These are phyloP conservation scores for Leccinum barrowsii DNA, from an alignment of 768 basidiomycete genomes.

Conservation along the genomic window DNA sequence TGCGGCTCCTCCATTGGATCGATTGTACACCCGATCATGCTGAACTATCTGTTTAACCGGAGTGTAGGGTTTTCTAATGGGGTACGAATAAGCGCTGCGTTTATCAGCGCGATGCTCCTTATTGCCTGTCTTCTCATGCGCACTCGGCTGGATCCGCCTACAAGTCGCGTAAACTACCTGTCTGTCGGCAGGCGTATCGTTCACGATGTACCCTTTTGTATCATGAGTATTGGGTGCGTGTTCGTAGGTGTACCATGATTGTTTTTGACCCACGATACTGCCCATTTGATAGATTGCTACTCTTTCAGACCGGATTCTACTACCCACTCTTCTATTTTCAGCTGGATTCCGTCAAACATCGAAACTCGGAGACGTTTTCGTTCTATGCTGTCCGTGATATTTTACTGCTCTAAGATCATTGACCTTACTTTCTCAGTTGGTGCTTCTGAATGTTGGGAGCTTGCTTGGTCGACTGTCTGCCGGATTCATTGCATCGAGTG, in stretches of 20 bases:
- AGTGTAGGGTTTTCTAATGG: not conserved
- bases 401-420: not conserved
- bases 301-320: slow-evolving; percentile 41
- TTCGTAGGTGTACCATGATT: not conserved
- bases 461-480: slow-evolving; percentile 37
- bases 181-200: not conserved
- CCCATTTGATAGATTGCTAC: slow-evolving; percentile 4
- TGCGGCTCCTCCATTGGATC: slow-evolving; percentile 33
- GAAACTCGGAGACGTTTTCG: slow-evolving; percentile 31
- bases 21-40: slow-evolving; percentile 17
- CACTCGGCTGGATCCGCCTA: not conserved
- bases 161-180: not conserved
- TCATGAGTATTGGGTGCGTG: not conserved
- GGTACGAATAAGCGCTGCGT: not conserved
- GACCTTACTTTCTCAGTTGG: slow-evolving; percentile 31
- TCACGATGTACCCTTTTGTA: not conserved
- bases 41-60: slow-evolving; percentile 21
- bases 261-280: not conserved
- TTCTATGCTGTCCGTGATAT: slow-evolving; percentile 45
- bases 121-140: slow-evolving; percentile 3
- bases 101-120: not conserved
- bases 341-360: not conserved
- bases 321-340: slow-evolving; percentile 32
- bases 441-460: slow-evolving; percentile 49
- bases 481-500: slow-evolving; percentile 29